Percentiles rank a stretch among this genome's conserved stretches.
phyloP scores from a whole-genome alignment of 179 eudicot species.

The Spergularia azorica region DNA sequence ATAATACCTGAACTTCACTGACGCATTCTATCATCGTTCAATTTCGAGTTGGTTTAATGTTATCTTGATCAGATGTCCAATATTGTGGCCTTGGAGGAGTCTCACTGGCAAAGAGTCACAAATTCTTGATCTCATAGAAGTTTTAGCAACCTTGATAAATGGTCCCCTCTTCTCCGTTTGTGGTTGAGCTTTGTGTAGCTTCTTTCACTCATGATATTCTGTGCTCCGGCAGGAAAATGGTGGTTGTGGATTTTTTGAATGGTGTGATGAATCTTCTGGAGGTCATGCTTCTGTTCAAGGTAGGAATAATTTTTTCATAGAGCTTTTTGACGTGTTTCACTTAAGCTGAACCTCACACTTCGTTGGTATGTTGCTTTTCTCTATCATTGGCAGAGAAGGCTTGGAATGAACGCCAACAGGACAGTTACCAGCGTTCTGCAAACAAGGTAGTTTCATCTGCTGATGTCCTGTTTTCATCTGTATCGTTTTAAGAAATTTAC shows the following conservation, averaged over 20 bases:
- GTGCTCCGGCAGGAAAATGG: constrained; percentile 43
- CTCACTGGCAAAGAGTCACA: too few relatives aligned
- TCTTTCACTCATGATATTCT: too few relatives aligned
- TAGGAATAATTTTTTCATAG: not conserved
- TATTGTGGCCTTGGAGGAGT: too few relatives aligned
- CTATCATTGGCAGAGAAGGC: constrained; percentile 28
- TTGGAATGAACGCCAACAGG: constrained; percentile 37
- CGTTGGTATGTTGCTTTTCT: constrained; percentile 13
- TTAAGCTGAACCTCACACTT: constrained; percentile 26
- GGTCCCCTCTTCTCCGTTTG: too few relatives aligned
- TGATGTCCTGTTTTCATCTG: not conserved
- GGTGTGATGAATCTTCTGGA: constrained; percentile 47
- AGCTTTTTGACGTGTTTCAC: not conserved
- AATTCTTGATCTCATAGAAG: too few relatives aligned
- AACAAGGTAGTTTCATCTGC: constrained; percentile 34
- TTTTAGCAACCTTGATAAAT: too few relatives aligned
- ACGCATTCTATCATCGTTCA: too few relatives aligned
- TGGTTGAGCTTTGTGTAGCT: too few relatives aligned
- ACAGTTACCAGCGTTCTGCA: constrained; percentile 36
- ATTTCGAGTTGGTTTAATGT: too few relatives aligned
- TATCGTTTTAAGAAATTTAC: not conserved
- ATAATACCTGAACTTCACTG: too few relatives aligned
- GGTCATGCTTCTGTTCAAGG: constrained; percentile 20
- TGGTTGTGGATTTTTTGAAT: constrained; percentile 58
- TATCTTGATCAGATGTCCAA: too few relatives aligned